Evolutionary conservation across 129 eudicot genomes (phyloP).

Genomic region (Cynara cardunculus): DNA sequence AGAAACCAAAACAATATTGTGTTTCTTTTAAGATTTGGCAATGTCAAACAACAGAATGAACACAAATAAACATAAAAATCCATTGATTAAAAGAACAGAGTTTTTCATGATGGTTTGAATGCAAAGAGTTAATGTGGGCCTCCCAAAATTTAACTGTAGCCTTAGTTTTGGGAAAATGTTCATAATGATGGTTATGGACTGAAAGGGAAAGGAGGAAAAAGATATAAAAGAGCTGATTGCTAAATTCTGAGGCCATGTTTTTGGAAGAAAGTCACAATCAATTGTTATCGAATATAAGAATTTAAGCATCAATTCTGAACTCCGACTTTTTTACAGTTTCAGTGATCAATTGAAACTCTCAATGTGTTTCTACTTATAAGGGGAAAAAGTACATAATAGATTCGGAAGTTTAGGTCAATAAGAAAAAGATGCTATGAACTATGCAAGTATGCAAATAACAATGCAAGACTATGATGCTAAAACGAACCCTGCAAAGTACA

Average conservation of each 20-base stretch:
- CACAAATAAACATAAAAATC: not conserved
- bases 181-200: not conserved
- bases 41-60: not conserved
- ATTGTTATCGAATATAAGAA: not conserved
- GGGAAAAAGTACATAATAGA: not conserved
- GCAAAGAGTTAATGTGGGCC: not conserved
- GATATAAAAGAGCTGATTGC: not conserved
- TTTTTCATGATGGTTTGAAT: not conserved
- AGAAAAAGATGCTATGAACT: not conserved
- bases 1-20: not conserved
- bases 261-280: not conserved
- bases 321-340: not conserved
- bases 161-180: not conserved
- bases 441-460: not conserved
- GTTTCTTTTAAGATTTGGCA: not conserved
- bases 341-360: not conserved
- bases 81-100: not conserved
- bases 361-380: not conserved
- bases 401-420: not conserved
- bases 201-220: not conserved
- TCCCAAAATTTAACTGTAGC: not conserved
- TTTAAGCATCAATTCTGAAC: not conserved
- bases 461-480: not conserved
- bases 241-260: not conserved
- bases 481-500: not conserved